Conservation (phyloP, 306 rosid genomes). For the Castanopsis chinensis region DNA sequence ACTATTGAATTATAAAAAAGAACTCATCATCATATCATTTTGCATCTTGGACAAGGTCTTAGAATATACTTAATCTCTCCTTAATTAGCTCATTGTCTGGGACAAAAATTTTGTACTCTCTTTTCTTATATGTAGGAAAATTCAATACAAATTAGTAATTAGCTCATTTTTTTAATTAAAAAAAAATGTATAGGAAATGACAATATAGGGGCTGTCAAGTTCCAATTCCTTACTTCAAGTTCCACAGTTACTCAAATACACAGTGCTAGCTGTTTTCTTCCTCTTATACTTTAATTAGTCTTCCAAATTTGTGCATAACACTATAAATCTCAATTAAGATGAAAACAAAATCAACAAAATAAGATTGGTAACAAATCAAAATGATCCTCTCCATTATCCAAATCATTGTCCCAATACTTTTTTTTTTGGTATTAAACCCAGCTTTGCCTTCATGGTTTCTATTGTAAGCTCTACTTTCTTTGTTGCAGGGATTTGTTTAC, state of each 20-base stretch:
- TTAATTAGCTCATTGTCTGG: too few species aligned
- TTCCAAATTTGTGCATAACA: background rate
- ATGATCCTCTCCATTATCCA: background rate
- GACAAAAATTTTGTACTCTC: background rate
- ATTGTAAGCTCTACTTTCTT: background rate
- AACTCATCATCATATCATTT: too few species aligned
- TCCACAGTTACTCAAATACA: background rate
- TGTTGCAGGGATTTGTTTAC: background rate
- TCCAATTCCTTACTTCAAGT: too few species aligned
- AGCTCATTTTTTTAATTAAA: background rate
- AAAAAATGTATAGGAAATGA: background rate
- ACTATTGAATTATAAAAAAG: too few species aligned
- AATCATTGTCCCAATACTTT: background rate
- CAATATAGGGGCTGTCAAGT: background rate
- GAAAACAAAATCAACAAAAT: background rate
- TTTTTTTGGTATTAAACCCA: background rate
- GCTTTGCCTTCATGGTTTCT: background rate
- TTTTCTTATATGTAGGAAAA: background rate
- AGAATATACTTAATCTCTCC: too few species aligned
- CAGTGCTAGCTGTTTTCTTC: constrained; percentile 2
- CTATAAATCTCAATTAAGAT: background rate
- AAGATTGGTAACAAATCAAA: background rate
- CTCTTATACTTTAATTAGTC: background rate
- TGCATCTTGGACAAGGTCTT: too few species aligned
- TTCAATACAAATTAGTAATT: background rate